Percentiles rank a stretch among this genome's conserved stretches.
Evolutionary conservation across 441 rosid species (phyloP).

Genomic region (Adansonia madagascariensis): DNA sequence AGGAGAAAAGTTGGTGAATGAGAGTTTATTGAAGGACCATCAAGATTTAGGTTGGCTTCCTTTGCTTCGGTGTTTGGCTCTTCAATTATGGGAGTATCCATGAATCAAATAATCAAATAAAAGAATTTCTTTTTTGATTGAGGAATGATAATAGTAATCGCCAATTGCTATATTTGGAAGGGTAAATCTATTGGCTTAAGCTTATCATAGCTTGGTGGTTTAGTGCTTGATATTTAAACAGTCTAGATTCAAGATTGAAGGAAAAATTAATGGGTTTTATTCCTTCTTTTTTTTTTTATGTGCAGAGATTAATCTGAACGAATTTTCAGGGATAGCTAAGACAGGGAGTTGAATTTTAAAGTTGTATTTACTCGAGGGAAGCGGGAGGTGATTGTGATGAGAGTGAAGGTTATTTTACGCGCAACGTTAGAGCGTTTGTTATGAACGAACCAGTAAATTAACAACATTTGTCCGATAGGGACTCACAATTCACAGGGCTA

Average conservation of each 20-base stretch:
- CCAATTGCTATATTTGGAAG: neutral
- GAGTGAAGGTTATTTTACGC: neutral
- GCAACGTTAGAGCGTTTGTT: neutral
- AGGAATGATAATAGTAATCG: too few relatives aligned
- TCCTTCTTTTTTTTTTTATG: neutral
- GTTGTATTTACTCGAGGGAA: neutral
- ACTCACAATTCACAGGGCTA: too few relatives aligned
- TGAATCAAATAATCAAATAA: neutral
- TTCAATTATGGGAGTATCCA: constrained; percentile 20
- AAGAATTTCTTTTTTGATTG: neutral
- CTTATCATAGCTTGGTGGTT: neutral
- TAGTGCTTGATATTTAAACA: neutral
- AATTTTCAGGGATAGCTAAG: neutral
- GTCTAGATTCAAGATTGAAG: neutral
- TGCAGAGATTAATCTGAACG: neutral
- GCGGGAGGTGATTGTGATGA: neutral
- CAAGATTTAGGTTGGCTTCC: neutral
- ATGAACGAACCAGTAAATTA: neutral
- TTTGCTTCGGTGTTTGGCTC: constrained; percentile 6
- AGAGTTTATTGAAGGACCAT: constrained; percentile 6
- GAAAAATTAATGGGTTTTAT: neutral
- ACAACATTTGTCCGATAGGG: neutral
- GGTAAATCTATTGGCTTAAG: neutral
- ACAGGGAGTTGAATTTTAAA: neutral
- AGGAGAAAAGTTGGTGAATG: constrained; percentile 28